Evolutionary conservation across 768 basidiomycete species (phyloP), one percentile per base, ranked within the genome.

Genomic region (Podaxis rugospora): DNA sequence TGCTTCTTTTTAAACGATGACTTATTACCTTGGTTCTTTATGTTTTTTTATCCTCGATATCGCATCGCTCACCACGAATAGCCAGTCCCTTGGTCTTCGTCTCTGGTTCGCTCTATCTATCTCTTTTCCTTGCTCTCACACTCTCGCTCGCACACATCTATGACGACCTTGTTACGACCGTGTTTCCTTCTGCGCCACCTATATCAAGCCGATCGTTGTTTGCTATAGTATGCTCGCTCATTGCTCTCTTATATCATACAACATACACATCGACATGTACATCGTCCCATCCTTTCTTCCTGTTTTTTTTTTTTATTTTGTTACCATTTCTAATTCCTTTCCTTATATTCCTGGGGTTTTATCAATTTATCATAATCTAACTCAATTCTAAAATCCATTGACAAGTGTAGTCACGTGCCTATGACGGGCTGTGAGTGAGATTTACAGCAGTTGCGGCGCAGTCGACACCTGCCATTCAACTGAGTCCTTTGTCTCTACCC

Each of bases 1-100:
- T 46, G 44, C 44, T 37, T 2, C 55, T 57, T 57, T 55, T 57
- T 57, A 32, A 57, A 47, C 46, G 28, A 57, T 57, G 55, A 57
- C 46, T 57, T 57, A 57, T 57, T 57, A 35, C 55, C 55, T 57
- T 57, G 55, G 55, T 57, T 57, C 55, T 28, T 57, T 57, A 57
- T 57, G 55, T 46, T 35, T 57, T 47, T 56, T 44, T n/a, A 18
- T 46, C 44, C 27, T 46, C 32, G 27, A 47, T 36, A 42, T 16
- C 18, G n/a, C 42, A 32, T 57, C n/a, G 18, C 46, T 47, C 55
- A 57, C 46, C n/a, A 42, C 7, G 9, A 42, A 42, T 3, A 42
- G 40, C 54, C 55, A 54, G 35, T 49, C 35, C 55, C 40, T 37
- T 57, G 42, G 40, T 14, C 36, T 18, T 21, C 11, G 35, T 40